Percentiles rank a stretch among this genome's conserved stretches.
phyloP scores from a whole-genome alignment of 495 filamentous ascomycete species.

The Trichocladium uniseriatum region DNA sequence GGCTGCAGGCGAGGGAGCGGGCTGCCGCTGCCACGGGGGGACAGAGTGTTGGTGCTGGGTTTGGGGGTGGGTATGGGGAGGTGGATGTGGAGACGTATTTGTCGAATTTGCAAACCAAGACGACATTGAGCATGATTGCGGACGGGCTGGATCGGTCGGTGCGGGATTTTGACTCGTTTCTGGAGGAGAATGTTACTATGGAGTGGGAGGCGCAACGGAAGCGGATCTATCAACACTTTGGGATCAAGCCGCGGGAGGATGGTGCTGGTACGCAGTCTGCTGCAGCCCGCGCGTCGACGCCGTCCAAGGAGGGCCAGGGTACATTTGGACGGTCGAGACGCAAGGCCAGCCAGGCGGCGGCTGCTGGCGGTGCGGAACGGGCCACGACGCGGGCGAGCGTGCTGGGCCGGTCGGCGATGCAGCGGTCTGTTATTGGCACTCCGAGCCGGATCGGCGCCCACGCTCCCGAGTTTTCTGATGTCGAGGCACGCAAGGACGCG shows the following conservation, averaged over 20 bases:
- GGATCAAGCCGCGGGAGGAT: conserved; percentile 60
- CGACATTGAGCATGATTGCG: conserved; percentile 79
- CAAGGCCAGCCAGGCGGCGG: conserved; percentile 32
- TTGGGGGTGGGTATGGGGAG: conserved; percentile 36
- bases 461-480: conserved; percentile 56
- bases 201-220: conserved; percentile 92
- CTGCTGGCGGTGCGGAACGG: conserved; percentile 24
- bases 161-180: conserved; percentile 80
- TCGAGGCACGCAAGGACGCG: conserved; percentile 46
- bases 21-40: conserved; percentile 8
- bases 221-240: conserved; percentile 92
- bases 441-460: conserved; percentile 50
- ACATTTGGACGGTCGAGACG: conserved; percentile 46
- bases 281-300: conserved; percentile 39
- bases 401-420: conserved; percentile 62
- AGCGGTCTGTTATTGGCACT: conserved; percentile 76
- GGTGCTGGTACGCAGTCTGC: conserved; percentile 28
- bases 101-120: conserved; percentile 75
- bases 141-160: conserved; percentile 80
- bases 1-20: conserved; percentile 32
- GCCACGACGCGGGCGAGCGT: conserved; percentile 44
- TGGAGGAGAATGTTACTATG: conserved; percentile 88
- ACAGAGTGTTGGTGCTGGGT: neutral
- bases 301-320: conserved; percentile 28
- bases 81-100: conserved; percentile 78